Conservation (phyloP, 345 rosid species). For the Camelina laxa region DNA sequence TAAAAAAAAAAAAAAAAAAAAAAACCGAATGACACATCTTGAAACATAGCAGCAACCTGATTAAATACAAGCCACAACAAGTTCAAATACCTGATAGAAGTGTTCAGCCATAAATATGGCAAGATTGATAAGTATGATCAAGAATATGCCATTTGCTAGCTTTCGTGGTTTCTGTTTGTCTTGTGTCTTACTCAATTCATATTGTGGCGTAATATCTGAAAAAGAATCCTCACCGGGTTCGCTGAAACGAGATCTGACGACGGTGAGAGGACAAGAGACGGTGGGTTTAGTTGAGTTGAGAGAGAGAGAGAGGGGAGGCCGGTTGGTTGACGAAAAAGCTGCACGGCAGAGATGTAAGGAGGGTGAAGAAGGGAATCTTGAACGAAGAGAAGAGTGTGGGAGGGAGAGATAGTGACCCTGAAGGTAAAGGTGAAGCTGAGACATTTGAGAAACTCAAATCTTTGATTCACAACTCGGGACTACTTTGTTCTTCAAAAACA, state of each 20-base stretch:
- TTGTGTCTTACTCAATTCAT: constrained; percentile 62
- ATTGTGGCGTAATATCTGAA: constrained; percentile 61
- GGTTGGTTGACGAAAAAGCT: background rate
- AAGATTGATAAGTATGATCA: constrained; percentile 81
- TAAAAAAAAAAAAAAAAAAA: too few species aligned
- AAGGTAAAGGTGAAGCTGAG: constrained; percentile 2
- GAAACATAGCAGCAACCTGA: too few species aligned
- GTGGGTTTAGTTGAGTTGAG: background rate
- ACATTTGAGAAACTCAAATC: background rate
- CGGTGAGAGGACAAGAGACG: constrained; percentile 16
- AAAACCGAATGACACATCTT: too few species aligned
- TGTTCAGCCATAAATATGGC: constrained; percentile 77
- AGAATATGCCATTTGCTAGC: constrained; percentile 68
- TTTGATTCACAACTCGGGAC: background rate
- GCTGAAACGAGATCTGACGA: constrained; percentile 23
- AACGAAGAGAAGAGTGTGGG: constrained; percentile 32
- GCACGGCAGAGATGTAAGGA: background rate
- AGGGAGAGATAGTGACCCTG: constrained; percentile 16
- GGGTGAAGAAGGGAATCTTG: background rate
- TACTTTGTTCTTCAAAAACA: background rate
- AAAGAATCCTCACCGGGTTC: background rate
- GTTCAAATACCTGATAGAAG: constrained; percentile 61
- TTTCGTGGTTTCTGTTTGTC: constrained; percentile 54
- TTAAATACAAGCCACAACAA: too few species aligned
- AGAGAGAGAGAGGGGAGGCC: background rate